Evolutionary conservation across 2,329 filamentous ascomycete genomes (phyloP), one percentile per base, ranked within the genome.

Genomic region (Ilyonectria destructans): DNA sequence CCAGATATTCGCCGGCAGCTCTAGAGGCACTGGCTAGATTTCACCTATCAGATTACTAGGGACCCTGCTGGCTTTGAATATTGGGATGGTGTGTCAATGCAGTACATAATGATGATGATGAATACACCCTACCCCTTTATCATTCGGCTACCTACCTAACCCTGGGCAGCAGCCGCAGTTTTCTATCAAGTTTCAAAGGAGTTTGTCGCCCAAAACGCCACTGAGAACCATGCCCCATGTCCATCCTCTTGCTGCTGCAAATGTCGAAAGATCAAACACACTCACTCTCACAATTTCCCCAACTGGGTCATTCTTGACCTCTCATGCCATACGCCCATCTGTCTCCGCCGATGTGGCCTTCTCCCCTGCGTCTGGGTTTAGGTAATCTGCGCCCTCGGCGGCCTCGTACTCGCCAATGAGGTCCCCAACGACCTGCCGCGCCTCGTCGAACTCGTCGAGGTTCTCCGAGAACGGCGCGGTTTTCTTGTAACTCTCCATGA

Each of bases 341-440:
- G 83, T 83, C 73, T 89, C 88, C 3, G 84, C 86, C 49, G 87
- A 87, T 8, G 84, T 84, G 2, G 83, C 81, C 76, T 85, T 85
- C 55, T 87, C 85, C 19, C 86, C 87, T 26, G 86, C 84, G 65
- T 92, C 91, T 9, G 93, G 93, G 77, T 92, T 96, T 58, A 99
- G 85, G 80, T 99, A 99, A 77, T 97, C 92, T 37, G 93, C 91
- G 78, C 93, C 89, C 82, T 99, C 96, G 5, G 96, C 96, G 33
- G 96, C 95, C 83, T 98, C 96, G 80, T 99, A 99, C 85, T 99
- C 96, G 58, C 90, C 89, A 78, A 98, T 96, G 70, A 98, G 84
- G 80, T 97, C 96, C 76, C 92, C 90, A 21, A 98, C 96, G 6
- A 98, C 96, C 78, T 96, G 92, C 73, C 93, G 90, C 37, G 96